Conservation (phyloP, 2,329 filamentous ascomycete species). For the Thermomyces lanuginosus region DNA sequence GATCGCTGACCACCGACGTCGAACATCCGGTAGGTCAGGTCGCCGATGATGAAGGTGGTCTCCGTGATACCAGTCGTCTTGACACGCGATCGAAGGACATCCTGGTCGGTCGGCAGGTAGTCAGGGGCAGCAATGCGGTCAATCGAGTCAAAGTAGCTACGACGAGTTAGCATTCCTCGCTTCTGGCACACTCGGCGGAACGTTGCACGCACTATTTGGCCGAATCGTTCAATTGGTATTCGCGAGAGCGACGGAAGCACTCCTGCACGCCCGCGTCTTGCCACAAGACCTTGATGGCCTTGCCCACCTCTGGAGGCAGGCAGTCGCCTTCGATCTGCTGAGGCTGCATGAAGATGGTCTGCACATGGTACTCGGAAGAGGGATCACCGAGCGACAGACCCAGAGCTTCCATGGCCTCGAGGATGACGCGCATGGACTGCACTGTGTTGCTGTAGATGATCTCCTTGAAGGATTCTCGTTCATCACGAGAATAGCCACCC, state of each 20-base stretch:
- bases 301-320: constrained; percentile 83
- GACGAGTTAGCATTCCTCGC: no score
- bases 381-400: constrained; percentile 77
- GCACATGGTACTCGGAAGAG: constrained; percentile 89
- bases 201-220: constrained; percentile 68
- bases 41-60: constrained; percentile 87
- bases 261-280: constrained; percentile 83
- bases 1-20: constrained; percentile 91
- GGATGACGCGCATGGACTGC: constrained; percentile 53
- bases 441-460: constrained; percentile 59
- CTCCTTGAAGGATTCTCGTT: constrained; percentile 54
- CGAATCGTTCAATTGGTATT: constrained; percentile 93
- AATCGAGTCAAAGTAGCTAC: constrained; percentile 89
- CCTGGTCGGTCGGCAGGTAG: constrained; percentile 89
- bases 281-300: constrained; percentile 83
- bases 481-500: constrained; percentile 91
- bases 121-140: constrained; percentile 77
- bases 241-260: constrained; percentile 87
- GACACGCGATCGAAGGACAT: constrained; percentile 87
- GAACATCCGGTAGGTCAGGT: constrained; percentile 93
- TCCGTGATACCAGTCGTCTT: constrained; percentile 97
- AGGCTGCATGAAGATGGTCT: constrained; percentile 97
- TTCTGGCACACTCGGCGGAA: no score
- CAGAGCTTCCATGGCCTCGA: constrained; percentile 52
- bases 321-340: constrained; percentile 92